phyloP scores from a whole-genome alignment of 2,329 filamentous ascomycete species.

The Aspergillus amoenus region DNA sequence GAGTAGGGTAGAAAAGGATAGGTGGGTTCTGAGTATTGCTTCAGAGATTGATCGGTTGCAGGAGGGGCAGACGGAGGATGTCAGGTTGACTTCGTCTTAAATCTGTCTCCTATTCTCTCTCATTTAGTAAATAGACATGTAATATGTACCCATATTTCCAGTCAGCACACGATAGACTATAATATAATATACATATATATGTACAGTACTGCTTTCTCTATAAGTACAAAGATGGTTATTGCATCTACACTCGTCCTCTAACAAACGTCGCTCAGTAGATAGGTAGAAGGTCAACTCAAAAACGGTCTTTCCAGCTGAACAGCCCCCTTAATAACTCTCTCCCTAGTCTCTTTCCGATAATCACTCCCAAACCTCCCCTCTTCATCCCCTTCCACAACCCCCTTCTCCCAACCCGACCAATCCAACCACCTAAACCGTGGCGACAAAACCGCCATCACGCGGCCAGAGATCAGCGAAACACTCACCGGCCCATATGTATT shows the following conservation, averaged over 20 bases:
- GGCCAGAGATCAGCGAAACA: conserved; percentile 71
- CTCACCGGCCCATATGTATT: conserved; percentile 87
- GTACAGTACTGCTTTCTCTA: neutral
- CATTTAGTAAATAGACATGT: neutral
- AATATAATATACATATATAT: neutral
- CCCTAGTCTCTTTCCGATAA: conserved; percentile 36
- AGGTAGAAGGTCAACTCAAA: conserved; percentile 18
- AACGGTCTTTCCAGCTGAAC: conserved; percentile 34
- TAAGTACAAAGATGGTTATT: neutral
- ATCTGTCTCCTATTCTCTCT: no score
- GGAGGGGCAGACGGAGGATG: conserved; percentile 48
- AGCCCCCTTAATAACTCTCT: conserved; percentile 38
- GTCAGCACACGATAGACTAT: neutral
- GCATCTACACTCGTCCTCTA: neutral
- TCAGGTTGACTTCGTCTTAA: conserved; percentile 38
- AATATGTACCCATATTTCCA: neutral
- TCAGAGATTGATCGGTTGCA: conserved; percentile 65
- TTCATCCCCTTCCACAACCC: conserved; percentile 24
- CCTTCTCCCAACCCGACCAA: conserved; percentile 40
- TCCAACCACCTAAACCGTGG: conserved; percentile 49
- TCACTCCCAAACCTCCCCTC: conserved; percentile 23
- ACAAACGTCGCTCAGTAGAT: neutral
- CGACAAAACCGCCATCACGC: conserved; percentile 69
- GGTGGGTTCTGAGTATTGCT: conserved; percentile 66
- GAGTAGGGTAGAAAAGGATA: conserved; percentile 64